Conservation (phyloP, 352 stramenopile species). For the Globisporangium solare region DNA sequence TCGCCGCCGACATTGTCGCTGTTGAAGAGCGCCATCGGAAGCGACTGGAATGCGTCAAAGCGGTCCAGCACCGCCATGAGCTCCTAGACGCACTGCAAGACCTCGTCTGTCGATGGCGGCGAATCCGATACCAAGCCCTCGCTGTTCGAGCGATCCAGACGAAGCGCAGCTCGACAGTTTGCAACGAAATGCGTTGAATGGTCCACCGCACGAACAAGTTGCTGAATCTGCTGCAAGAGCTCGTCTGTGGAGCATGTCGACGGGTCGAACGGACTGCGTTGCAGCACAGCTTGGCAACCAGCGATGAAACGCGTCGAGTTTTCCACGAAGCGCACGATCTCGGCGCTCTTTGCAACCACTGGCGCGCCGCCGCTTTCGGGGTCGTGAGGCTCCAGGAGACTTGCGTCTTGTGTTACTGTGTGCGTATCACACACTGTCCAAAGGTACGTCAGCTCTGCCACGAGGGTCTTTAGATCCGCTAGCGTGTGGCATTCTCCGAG, state of each 20-base stretch:
- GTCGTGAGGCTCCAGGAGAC: no score
- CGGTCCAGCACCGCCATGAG: slow-evolving; percentile 38
- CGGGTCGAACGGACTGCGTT: neutral
- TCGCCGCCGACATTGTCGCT: no score
- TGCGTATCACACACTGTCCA: neutral
- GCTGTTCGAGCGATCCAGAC: neutral
- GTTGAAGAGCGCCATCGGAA: neutral
- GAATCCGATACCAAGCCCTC: neutral
- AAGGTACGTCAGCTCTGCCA: neutral
- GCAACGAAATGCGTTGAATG: no score
- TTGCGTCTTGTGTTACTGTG: neutral
- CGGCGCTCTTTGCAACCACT: slow-evolving; percentile 9
- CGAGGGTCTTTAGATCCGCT: slow-evolving; percentile 7
- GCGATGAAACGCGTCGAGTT: slow-evolving; percentile 18
- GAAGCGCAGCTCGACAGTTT: no score
- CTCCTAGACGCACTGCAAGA: slow-evolving; percentile 28
- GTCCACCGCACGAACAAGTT: no score
- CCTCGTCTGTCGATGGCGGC: slow-evolving; percentile 13
- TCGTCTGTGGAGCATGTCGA: slow-evolving; percentile 8
- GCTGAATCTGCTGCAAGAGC: slow-evolving; percentile 20
- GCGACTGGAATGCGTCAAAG: slow-evolving; percentile 31
- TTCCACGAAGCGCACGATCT: slow-evolving; percentile 21
- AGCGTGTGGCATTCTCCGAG: slow-evolving; percentile 4
- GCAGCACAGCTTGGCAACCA: slow-evolving; percentile 20
- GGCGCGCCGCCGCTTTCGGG: neutral